Evolutionary conservation across 352 stramenopile genomes (phyloP).

Genomic region (Phytophthora sp.): DNA sequence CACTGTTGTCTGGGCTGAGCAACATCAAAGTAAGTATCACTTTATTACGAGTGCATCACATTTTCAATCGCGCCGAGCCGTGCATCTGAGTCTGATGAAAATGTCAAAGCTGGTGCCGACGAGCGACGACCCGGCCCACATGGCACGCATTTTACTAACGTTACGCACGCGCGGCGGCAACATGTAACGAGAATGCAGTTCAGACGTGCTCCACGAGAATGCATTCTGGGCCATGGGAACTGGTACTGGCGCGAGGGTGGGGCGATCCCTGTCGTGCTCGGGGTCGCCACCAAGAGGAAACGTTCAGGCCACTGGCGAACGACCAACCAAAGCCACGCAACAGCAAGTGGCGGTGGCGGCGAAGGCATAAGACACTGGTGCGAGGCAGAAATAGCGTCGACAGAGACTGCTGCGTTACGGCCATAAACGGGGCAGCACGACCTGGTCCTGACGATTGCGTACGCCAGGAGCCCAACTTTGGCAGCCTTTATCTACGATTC

Average conservation of each 20-base stretch:
- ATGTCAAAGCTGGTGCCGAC: conserved; percentile 8
- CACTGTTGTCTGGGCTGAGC: too few relatives aligned
- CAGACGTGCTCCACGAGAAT: conserved; percentile 9
- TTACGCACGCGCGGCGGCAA: conserved; percentile 17
- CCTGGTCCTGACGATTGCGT: conserved; percentile 17
- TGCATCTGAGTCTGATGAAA: conserved; percentile 18
- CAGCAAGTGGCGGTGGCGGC: background rate
- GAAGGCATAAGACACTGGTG: background rate
- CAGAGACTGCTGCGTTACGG: conserved; percentile 13
- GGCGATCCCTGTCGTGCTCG: conserved; percentile 23
- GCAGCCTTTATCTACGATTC: background rate
- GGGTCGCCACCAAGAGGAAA: conserved; percentile 18
- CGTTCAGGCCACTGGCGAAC: conserved; percentile 1
- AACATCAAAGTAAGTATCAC: too few relatives aligned
- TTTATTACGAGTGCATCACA: too few relatives aligned
- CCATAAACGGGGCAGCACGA: background rate
- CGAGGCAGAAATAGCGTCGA: background rate
- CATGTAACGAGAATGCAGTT: conserved; percentile 6
- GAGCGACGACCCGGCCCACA: conserved; percentile 12
- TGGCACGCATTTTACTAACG: conserved; percentile 20
- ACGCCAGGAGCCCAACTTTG: conserved; percentile 4
- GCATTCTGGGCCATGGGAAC: conserved; percentile 13
- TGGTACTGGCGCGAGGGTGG: conserved; percentile 23
- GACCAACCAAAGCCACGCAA: background rate
- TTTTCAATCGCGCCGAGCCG: too few relatives aligned